Evolutionary conservation across 1,139 yeast species (phyloP), one percentile per base, ranked within the genome.

Genomic region (Diutina neorugosa): DNA sequence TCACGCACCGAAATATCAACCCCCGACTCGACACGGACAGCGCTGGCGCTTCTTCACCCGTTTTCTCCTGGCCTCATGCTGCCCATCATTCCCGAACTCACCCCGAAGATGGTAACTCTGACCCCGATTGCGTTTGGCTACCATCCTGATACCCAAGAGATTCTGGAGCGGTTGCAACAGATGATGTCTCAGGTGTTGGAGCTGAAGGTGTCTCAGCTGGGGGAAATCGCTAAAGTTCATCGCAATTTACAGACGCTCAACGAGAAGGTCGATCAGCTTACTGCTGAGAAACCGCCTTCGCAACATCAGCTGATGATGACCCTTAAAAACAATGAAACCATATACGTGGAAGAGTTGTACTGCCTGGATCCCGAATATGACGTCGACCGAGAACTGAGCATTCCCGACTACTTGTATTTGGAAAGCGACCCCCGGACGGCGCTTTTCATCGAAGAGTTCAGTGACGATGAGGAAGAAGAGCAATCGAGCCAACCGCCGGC

Each of bases 351-450:
- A 34, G 50, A 46, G 20, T 34, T 46, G 40, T 46, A 46, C 21
- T 25, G 27, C 20, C 25, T 27, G 19, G 50, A 46, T 6, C 18
- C 12, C 40, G 50, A 46, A 6, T 18, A 18, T n/a, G 43, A 40
- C 43, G 18, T 27, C n/a, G 48, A 44, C 19, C 23, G 48, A 4
- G 48, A 44, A 23, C 48, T 44, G 48, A 44, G 48, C 19, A 23
- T 46, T 20, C 50, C 50, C 14, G 50, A 46, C 31, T 46, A 46
- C 23, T 27, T 46, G 21, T 46, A 46, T 23, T 12, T 46, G 40
- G 50, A 46, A 6, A n/a, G 37, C 14, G 50, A 27, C 12, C 37
- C 25, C 3, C 37, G 37, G 4, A 46, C 19, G 23, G 27, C 50
- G 21, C 40, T 46, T 8, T 46, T 46, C 25, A 46, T 46, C 12